Evolutionary conservation across 108 stramenopile species (phyloP).

Genomic region (Schizochytrium sp.): DNA sequence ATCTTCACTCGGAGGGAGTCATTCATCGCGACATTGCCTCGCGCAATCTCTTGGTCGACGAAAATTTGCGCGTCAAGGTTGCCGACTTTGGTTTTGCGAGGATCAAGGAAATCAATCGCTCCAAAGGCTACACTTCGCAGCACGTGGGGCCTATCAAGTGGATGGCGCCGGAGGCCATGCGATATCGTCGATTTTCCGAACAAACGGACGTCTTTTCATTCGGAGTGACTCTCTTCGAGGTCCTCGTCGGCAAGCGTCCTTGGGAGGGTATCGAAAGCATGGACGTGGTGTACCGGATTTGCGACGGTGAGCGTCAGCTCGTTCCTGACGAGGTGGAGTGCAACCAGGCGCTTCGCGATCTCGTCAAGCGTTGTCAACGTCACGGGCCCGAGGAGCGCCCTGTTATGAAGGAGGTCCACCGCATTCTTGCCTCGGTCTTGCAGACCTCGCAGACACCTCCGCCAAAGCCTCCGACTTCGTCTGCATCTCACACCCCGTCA

Average conservation of each 20-base stretch:
- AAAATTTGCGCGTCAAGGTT: constrained; percentile 22
- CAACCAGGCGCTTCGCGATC: not conserved
- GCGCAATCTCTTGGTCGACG: constrained; percentile 37
- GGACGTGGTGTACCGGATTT: constrained; percentile 20
- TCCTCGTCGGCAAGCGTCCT: constrained; percentile 22
- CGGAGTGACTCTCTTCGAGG: constrained; percentile 30
- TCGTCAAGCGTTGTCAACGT: not conserved
- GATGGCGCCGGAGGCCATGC: constrained; percentile 36
- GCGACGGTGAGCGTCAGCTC: constrained; percentile 17
- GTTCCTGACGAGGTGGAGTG: constrained; percentile 18
- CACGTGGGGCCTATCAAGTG: constrained; percentile 31
- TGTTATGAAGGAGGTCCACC: not conserved
- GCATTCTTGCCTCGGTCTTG: not conserved
- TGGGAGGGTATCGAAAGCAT: constrained; percentile 31
- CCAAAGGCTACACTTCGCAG: constrained; percentile 28
- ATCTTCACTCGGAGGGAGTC: constrained; percentile 25
- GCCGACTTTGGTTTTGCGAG: constrained; percentile 37
- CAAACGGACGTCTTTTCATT: constrained; percentile 31
- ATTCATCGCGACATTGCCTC: constrained; percentile 40
- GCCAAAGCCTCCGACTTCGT: not conserved
- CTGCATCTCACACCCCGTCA: not conserved
- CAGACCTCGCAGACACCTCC: not conserved
- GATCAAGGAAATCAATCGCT: constrained; percentile 23
- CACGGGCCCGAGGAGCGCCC: not conserved
- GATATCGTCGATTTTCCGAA: not conserved